Conservation (phyloP, 148 eudicot species). For the Beta vulgaris region DNA sequence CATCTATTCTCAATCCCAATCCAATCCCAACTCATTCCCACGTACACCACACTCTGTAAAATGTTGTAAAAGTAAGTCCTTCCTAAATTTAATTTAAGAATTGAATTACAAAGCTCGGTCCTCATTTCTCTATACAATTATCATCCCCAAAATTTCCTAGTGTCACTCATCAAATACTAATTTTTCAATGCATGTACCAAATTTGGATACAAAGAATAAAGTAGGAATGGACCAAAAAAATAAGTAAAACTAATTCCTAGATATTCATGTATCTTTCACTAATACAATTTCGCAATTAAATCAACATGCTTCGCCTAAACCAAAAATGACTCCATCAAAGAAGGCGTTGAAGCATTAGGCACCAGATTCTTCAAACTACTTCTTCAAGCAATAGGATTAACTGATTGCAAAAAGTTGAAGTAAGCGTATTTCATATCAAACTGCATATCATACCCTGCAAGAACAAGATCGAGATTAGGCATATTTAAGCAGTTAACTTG, state of each 20-base stretch:
- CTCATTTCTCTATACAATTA: too few relatives aligned
- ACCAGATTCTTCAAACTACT: neutral
- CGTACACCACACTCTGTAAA: too few relatives aligned
- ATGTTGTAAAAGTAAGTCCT: too few relatives aligned
- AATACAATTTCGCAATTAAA: neutral
- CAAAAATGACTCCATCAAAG: neutral
- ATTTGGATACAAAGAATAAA: neutral
- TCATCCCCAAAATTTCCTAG: too few relatives aligned
- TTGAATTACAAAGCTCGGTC: neutral
- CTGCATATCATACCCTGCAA: conserved; percentile 99
- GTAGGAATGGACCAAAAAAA: neutral
- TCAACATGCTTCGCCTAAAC: neutral
- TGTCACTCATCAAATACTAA: too few relatives aligned
- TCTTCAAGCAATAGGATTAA: conserved; percentile 22
- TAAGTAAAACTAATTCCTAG: neutral
- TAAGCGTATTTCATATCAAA: conserved; percentile 91
- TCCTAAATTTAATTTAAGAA: too few relatives aligned
- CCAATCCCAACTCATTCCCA: too few relatives aligned
- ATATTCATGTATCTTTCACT: neutral
- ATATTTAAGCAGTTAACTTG: neutral
- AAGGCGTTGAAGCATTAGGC: neutral
- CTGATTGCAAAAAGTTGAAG: conserved; percentile 87
- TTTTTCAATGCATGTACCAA: too few relatives aligned
- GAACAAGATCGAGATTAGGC: conserved; percentile 4
- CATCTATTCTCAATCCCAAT: too few relatives aligned